These are phyloP conservation scores for Kurtzmaniella natalensis DNA, from an alignment of 1,139 yeast species.

Conservation along the genomic window DNA sequence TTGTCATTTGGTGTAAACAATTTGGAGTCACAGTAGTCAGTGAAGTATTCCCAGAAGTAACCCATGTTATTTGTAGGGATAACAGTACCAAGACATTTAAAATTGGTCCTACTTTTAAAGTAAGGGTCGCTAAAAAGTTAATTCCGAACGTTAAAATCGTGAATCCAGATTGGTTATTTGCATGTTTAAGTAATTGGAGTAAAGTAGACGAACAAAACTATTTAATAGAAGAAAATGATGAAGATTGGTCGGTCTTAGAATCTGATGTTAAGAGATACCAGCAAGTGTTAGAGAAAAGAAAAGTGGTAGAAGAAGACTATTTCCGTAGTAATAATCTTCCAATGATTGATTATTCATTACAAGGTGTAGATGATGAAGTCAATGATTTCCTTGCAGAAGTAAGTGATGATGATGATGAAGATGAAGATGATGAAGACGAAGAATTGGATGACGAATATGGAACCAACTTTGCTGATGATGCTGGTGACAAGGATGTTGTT, in stretches of 20 bases:
- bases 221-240: constrained; percentile 43
- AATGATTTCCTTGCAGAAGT: constrained; percentile 57
- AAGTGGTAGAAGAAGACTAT: constrained; percentile 13
- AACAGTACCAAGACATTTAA: constrained; percentile 46
- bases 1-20: constrained; percentile 86
- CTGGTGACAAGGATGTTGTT: constrained; percentile 16
- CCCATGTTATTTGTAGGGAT: constrained; percentile 81
- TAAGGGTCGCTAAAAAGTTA: constrained; percentile 63
- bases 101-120: constrained; percentile 58
- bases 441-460: constrained; percentile 23
- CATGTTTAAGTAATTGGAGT: constrained; percentile 77
- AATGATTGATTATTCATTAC: constrained; percentile 44
- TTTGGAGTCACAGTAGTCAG: constrained; percentile 86
- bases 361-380: constrained; percentile 55
- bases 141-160: constrained; percentile 72
- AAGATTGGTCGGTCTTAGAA: constrained; percentile 39
- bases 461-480: constrained; percentile 23
- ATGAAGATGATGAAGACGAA: constrained; percentile 28
- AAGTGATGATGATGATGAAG: constrained; percentile 46
- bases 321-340: constrained; percentile 24
- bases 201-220: constrained; percentile 62
- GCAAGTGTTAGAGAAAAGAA: constrained; percentile 24
- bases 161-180: constrained; percentile 91
- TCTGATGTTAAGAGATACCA: constrained; percentile 43
- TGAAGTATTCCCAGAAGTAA: constrained; percentile 69